Evolutionary conservation across 495 filamentous ascomycete species (phyloP), one percentile per base, ranked within the genome.

Genomic region (Penicillium robsamsonii): DNA sequence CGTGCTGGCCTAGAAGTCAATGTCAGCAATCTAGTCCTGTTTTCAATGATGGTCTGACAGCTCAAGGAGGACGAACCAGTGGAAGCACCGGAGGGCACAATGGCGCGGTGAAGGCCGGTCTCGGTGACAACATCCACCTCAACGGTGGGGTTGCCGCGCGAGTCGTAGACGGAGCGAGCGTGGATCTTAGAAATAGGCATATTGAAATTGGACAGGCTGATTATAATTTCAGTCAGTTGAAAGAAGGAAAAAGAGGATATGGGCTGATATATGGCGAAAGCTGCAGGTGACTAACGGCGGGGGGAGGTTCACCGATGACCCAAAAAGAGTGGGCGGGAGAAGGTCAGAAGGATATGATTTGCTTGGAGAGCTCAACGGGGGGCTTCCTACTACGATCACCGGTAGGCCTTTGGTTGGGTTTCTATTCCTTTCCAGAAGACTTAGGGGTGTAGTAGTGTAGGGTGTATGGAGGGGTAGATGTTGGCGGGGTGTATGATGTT

Each of bases 121-220:
- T 93, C 89, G 61, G 93, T 97, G 76, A 95, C 87, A 70, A 99
- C 85, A 73, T 97, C 95, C 62, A 97, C 95, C 79, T 91, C 88
- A 67, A 93, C 90, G 72, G 91, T 96, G 62, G 91, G 91, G 83
- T 96, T 97, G 72, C 94, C 95, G 71, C 95, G 95, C 73, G 94
- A 97, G 86, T 99, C 95, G 83, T 99, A 99, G 80, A 99, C 91
- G 63, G 86, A 90, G 70, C 95, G 93, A 70, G 94, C 95, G 85
- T 97, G 92, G 76, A 99, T 89, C 85, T 97, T 97, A 72, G 88
- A 85, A 82, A 99, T 97, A 69, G 87, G 80, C 95, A 97, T 99
- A 56, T 66, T 91, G 74, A 60, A 59, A 54, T 43, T 57, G 41
- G 56, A 61, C 48, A 63, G 56, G 59, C 73, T 74, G 63, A 63